Evolutionary conservation across 495 filamentous ascomycete genomes (phyloP), one percentile per base, ranked within the genome.

Genomic region (Cercophora sp.): DNA sequence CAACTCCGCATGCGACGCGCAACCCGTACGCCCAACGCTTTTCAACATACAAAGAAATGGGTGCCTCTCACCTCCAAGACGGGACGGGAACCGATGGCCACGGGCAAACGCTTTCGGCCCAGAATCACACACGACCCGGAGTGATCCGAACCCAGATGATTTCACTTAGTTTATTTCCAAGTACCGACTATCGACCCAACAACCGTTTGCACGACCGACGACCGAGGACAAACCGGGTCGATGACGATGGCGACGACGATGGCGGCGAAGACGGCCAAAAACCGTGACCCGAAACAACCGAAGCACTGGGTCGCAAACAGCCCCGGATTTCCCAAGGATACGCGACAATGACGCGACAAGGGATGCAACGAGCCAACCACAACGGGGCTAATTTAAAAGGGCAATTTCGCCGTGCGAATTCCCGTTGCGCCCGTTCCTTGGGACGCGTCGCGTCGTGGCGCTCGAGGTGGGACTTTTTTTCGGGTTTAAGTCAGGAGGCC

Each of bases 271-370:
- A 29, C 43, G n/a, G 24, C 43, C n/a, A 34, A 10, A 29, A 13
- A 27, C 23, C 34, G 19, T n/a, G 25, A 56, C 36, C 46, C 40
- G 55, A 52, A 58, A 54, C 52, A 29, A 36, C 27, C 35, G 43
- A 41, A 20, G 53, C 48, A 53, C 45, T 46, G 20, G 40, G 48
- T 54, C 39, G 51, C 25, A 54, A 59, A 18, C 25, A 13, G 27
- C 51, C 37, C 35, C 49, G 26, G 16, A 22, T 24, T 32, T 39
- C 35, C 19, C 51, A 55, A 36, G 58, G 50, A 26, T 48, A 62
- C 64, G 57, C 61, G 64, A 62, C 48, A 58, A 57, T 64, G 64
- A 65, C 64, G 59, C 64, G 64, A 61, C 16, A 26, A 10, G 15
- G n/a, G 41, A 8, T 27, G 22, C 32, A 43, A 19, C 15, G 37